Evolutionary conservation across 2,329 filamentous ascomycete species (phyloP), one percentile per base, ranked within the genome.

Genomic region (Esteya vermicola): DNA sequence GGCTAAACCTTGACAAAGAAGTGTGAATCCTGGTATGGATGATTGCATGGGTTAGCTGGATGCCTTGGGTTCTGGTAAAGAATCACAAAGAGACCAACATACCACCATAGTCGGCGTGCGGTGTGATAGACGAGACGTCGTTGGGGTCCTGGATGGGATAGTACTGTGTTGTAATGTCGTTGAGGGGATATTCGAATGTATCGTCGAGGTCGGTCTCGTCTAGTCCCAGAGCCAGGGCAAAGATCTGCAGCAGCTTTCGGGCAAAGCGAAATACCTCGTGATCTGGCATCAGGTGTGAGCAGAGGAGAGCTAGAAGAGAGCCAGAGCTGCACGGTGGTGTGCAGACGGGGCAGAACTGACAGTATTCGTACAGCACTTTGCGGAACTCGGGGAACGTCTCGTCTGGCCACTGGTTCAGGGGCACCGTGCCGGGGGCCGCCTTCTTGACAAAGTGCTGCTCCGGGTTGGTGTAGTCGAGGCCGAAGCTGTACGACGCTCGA

Each of bases 1-100:
- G 25, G 3, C 16, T 25, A 3, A 4, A 37, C 35, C 62, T 44
- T 64, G 63, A 61, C 59, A 66, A 2, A 71, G 54, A 4, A 71
- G 53, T 0, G 67, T 72, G 45, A 67, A 58, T 13, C 26, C 26
- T n/a, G n/a, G n/a, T n/a, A n/a, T n/a, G n/a, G n/a, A n/a, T 28
- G n/a, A 13, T 28, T 28, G n/a, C 12, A 28, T 28, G 10, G 12
- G 12, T 7, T 9, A 28, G 6, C 6, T 28, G n/a, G n/a, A n/a
- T n/a, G n/a, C n/a, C n/a, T n/a, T n/a, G n/a, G n/a, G n/a, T n/a
- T n/a, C n/a, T n/a, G n/a, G n/a, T n/a, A n/a, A n/a, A n/a, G n/a
- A n/a, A n/a, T n/a, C n/a, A 28, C 4, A 28, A 28, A 6, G n/a
- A 14, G n/a, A 28, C 4, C 12, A 14, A 28, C 26, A 13, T 9